Percentiles rank a stretch among this genome's conserved stretches.
Conservation (phyloP, 208 protist genomes). For the Leishmania lainsoni region DNA sequence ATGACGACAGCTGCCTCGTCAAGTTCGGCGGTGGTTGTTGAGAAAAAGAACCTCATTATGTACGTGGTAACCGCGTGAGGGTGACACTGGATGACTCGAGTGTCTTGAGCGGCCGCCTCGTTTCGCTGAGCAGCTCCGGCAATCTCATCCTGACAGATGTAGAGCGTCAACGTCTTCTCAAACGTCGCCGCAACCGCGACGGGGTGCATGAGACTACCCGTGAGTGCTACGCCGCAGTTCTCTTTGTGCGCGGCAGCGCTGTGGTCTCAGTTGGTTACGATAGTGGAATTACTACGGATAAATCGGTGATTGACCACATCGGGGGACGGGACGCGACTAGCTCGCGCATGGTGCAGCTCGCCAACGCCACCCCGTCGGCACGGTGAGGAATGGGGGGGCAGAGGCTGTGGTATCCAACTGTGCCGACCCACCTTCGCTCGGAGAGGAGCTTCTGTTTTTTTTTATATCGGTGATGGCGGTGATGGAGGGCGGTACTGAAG, state of each 20-base stretch:
- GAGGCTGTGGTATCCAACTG: not conserved
- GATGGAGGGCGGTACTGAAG: not conserved
- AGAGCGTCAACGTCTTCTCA: constrained; percentile 61
- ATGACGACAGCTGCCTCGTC: constrained; percentile 9
- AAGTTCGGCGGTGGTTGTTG: constrained; percentile 21
- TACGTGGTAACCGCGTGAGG: constrained; percentile 71
- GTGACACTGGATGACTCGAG: constrained; percentile 76
- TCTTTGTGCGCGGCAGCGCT: constrained; percentile 79
- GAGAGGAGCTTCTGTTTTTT: not conserved
- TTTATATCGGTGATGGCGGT: not conserved
- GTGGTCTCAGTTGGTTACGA: constrained; percentile 64
- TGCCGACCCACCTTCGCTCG: not conserved
- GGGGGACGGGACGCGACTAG: constrained; percentile 40
- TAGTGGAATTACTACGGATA: constrained; percentile 68
- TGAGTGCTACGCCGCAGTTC: constrained; percentile 68
- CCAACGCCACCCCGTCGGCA: constrained; percentile 52
- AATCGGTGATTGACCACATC: constrained; percentile 61
- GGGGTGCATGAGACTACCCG: constrained; percentile 25
- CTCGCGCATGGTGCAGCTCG: constrained; percentile 60
- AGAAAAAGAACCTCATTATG: constrained; percentile 50
- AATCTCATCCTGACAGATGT: constrained; percentile 83
- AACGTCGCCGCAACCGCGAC: constrained; percentile 33
- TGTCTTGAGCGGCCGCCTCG: constrained; percentile 68
- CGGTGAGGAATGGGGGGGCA: not conserved
- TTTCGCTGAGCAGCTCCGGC: constrained; percentile 63